phyloP scores from a whole-genome alignment of 768 basidiomycete genomes.

The Paxillus ammoniavirescens region DNA sequence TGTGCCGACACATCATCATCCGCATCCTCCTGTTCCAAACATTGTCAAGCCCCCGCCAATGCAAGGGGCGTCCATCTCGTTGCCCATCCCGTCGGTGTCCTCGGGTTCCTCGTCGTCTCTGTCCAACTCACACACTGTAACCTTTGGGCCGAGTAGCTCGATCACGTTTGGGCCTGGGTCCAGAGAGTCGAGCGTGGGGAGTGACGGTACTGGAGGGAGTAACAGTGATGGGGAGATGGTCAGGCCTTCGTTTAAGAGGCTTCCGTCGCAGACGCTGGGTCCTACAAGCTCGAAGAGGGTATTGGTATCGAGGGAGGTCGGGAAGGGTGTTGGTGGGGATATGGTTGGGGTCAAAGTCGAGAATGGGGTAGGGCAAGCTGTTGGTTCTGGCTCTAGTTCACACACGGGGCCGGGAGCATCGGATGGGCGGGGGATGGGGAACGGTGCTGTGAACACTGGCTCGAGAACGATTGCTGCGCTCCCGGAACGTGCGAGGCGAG shows the following conservation, averaged over 20 bases:
- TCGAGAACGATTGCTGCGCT: conserved; percentile 8
- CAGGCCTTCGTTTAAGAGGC: conserved; percentile 69
- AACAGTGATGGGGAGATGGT: conserved; percentile 31
- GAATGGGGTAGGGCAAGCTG: conserved; percentile 3
- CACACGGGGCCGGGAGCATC: not conserved
- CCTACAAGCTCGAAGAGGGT: conserved; percentile 56
- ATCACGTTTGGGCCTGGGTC: conserved; percentile 23
- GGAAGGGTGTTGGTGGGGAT: conserved; percentile 30
- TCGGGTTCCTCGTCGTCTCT: not conserved
- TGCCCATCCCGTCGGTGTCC: conserved; percentile 29
- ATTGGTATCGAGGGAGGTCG: conserved; percentile 34
- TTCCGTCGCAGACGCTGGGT: conserved; percentile 72
- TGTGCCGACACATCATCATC: conserved; percentile 10
- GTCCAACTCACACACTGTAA: not conserved
- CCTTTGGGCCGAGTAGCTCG: conserved; percentile 6
- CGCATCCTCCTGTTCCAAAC: not conserved
- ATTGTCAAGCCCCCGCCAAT: conserved; percentile 25
- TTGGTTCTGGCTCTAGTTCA: not conserved
- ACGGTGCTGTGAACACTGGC: conserved; percentile 17
- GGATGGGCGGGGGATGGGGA: not conserved
- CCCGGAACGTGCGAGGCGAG: conserved; percentile 7
- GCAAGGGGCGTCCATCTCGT: conserved; percentile 31
- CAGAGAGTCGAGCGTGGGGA: conserved; percentile 31
- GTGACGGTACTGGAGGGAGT: conserved; percentile 31
- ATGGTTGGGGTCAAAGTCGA: conserved; percentile 20